Percentiles rank a stretch among this genome's conserved stretches.
These are phyloP conservation scores for Diaporthe sp. DNA, from an alignment of 2,329 filamentous ascomycete species.

Conservation along the genomic window DNA sequence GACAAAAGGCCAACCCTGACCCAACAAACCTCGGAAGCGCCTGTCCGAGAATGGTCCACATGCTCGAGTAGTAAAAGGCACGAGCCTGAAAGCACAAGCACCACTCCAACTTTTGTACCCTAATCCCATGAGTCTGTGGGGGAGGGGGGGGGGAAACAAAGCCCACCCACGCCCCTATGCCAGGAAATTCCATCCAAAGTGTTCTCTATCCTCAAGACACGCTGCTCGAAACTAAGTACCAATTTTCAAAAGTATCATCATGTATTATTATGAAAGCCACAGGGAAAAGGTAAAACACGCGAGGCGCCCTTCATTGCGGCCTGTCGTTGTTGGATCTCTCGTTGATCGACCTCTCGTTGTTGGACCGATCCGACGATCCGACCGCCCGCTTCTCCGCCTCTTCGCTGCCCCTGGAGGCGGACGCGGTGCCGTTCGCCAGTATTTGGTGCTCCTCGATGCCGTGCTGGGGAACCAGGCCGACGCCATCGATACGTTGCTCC, in stretches of 20 bases:
- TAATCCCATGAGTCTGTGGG: not conserved
- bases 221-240: not conserved
- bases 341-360: constrained; percentile 22
- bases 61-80: not conserved
- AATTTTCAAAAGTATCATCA: not conserved
- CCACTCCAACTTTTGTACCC: constrained; percentile 23
- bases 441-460: constrained; percentile 77
- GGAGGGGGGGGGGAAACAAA: not conserved
- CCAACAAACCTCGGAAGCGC: not conserved
- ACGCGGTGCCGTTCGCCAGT: constrained; percentile 50
- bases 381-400: constrained; percentile 32
- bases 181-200: not conserved
- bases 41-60: not conserved
- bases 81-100: not conserved
- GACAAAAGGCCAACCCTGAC: not conserved
- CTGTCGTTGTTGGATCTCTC: not conserved
- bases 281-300: not conserved
- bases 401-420: constrained; percentile 22
- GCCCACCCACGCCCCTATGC: constrained; percentile 8
- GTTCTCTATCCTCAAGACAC: constrained; percentile 21
- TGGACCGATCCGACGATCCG: constrained; percentile 32
- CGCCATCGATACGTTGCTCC: constrained; percentile 69
- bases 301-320: constrained; percentile 14
- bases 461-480: constrained; percentile 73
- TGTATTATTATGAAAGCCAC: constrained; percentile 1